Evolutionary conservation across 1,139 yeast genomes (phyloP).

Genomic region (Kodamaea sp.): DNA sequence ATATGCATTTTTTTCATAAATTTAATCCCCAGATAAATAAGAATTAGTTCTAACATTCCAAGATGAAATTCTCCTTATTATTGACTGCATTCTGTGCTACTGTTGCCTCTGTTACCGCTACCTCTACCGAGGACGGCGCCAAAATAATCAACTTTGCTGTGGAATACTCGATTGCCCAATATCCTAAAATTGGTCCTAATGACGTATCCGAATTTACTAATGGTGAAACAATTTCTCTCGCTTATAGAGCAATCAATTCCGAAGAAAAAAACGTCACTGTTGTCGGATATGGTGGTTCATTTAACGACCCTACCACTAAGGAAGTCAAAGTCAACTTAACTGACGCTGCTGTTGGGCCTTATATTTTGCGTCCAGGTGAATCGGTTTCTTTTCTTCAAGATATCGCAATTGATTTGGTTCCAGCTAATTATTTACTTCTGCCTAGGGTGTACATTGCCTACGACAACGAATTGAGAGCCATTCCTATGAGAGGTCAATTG

Average conservation of each 20-base stretch:
- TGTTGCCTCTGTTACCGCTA: conserved; percentile 14
- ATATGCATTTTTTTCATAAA: too few relatives aligned
- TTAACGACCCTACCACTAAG: conserved; percentile 55
- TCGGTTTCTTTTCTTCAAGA: conserved; percentile 49
- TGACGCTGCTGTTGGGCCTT: conserved; percentile 61
- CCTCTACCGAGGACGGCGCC: conserved; percentile 16
- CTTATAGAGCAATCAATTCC: conserved; percentile 53
- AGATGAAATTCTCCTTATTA: background rate
- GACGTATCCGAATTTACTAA: conserved; percentile 44
- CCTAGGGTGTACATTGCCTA: conserved; percentile 58
- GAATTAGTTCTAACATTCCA: too few relatives aligned
- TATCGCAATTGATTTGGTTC: conserved; percentile 52
- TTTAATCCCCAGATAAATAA: too few relatives aligned
- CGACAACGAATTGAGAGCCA: conserved; percentile 50
- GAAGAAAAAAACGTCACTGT: conserved; percentile 48
- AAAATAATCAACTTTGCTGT: conserved; percentile 36
- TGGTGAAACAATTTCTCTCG: conserved; percentile 54
- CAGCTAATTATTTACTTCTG: conserved; percentile 56
- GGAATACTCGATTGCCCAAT: conserved; percentile 41
- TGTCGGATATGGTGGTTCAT: conserved; percentile 73
- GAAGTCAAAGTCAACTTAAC: conserved; percentile 59
- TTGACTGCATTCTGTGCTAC: conserved; percentile 14
- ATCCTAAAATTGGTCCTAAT: conserved; percentile 31
- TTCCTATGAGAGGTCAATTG: conserved; percentile 58
- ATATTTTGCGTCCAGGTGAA: conserved; percentile 49